Conservation (phyloP, 768 basidiomycete species). For the Boletus edulis region DNA sequence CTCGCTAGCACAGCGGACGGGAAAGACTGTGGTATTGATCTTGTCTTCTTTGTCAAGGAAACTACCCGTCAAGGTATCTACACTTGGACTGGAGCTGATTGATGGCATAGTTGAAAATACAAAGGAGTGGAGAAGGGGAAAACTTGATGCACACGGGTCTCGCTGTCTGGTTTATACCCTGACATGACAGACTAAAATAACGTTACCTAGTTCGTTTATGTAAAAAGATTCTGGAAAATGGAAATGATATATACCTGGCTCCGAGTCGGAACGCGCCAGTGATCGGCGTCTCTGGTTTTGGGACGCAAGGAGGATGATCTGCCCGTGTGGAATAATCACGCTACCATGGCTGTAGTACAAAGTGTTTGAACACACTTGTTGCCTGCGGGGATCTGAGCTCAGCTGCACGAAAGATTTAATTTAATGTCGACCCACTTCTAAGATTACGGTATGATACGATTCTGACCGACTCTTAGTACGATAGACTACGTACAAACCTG, state of each 20-base stretch:
- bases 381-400: no score
- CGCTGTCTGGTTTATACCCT: not conserved
- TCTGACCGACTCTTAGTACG: no score
- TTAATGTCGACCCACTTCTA: no score
- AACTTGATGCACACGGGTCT: not conserved
- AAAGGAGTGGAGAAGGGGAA: not conserved
- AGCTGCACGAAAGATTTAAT: no score
- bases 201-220: not conserved
- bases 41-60: constrained; percentile 12
- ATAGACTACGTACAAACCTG: no score
- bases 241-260: not conserved
- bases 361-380: no score
- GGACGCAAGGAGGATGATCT: not conserved
- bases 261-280: no score
- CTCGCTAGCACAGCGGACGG: not conserved
- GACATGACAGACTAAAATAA: not conserved
- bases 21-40: not conserved
- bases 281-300: not conserved
- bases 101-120: constrained; percentile 17
- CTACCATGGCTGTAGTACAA: no score
- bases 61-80: not conserved
- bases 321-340: no score
- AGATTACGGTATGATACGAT: no score
- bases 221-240: not conserved
- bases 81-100: not conserved